A percentile compares a stretch with the other conserved stretches of the same genome.
phyloP scores from a whole-genome alignment of 352 stramenopile genomes.

The Phytophthora syringae region DNA sequence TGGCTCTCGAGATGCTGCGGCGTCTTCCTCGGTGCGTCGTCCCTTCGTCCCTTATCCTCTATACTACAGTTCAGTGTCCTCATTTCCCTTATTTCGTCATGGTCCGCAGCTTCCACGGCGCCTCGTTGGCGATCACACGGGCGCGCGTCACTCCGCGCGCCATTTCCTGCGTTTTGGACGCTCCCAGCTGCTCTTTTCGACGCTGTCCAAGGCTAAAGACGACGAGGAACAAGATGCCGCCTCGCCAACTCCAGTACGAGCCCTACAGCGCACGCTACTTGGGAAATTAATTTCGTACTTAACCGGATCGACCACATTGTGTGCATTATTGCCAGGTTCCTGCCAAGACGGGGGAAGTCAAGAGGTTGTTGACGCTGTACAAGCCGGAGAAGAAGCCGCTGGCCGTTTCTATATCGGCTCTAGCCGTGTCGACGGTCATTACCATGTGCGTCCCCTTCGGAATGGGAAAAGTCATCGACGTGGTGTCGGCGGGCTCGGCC shows the following conservation, averaged over 20 bases:
- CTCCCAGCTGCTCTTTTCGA: constrained; percentile 36
- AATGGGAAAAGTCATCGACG: constrained; percentile 86
- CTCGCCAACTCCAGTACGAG: constrained; percentile 8
- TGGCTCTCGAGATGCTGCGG: constrained; percentile 27
- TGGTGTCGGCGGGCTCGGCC: constrained; percentile 55
- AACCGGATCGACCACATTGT: constrained; percentile 11
- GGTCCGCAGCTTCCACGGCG: constrained; percentile 20
- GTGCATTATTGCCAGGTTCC: not conserved
- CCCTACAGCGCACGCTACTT: not conserved
- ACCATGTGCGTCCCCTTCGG: constrained; percentile 83
- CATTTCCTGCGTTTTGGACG: not conserved
- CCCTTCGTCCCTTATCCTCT: not conserved
- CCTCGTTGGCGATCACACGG: constrained; percentile 10
- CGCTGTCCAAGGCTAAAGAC: constrained; percentile 17
- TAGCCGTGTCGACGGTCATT: constrained; percentile 73
- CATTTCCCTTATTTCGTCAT: not conserved
- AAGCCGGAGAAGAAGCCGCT: constrained; percentile 73
- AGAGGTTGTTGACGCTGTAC: constrained; percentile 64
- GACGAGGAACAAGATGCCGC: constrained; percentile 13
- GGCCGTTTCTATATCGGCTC: constrained; percentile 63
- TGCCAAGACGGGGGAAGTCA: constrained; percentile 37
- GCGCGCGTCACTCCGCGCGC: not conserved
- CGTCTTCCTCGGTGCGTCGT: constrained; percentile 35
- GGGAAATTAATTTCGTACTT: constrained; percentile 1
- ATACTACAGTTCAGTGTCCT: not conserved